phyloP scores from a whole-genome alignment of 73 alveolate species.

The Urostyla sp. region DNA sequence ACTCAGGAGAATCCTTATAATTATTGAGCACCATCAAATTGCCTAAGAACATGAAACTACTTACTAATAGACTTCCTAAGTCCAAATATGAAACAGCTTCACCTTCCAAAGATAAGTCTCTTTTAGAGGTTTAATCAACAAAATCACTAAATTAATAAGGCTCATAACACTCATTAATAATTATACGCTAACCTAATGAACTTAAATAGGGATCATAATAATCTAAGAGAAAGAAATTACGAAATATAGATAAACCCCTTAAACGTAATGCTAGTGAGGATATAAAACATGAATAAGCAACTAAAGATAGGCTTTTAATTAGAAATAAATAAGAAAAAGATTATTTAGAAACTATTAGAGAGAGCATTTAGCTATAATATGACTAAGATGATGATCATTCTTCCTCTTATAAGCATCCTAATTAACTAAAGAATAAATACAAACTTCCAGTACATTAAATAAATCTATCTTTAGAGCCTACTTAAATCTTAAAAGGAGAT shows the following conservation, averaged over 20 bases:
- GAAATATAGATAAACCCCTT: neutral
- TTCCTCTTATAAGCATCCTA: too few relatives aligned
- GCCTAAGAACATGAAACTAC: slow-evolving; percentile 55
- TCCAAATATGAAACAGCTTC: slow-evolving; percentile 46
- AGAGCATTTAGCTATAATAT: slow-evolving; percentile 22
- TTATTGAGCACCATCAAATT: slow-evolving; percentile 60
- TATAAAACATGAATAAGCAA: neutral
- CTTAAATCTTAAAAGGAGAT: neutral
- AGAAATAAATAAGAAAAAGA: slow-evolving; percentile 46
- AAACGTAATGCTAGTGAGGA: neutral
- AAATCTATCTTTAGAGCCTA: neutral
- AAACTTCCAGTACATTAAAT: neutral
- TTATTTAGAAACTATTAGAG: slow-evolving; percentile 47
- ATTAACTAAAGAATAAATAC: slow-evolving; percentile 12
- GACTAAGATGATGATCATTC: too few relatives aligned
- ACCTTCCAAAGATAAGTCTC: too few relatives aligned
- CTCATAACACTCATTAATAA: too few relatives aligned
- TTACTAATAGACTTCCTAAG: slow-evolving; percentile 54
- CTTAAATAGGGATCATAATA: neutral
- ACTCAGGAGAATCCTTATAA: neutral
- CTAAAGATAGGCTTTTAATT: neutral
- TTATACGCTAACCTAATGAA: neutral
- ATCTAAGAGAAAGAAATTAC: neutral
- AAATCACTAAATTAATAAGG: too few relatives aligned
- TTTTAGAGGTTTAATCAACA: too few relatives aligned